Evolutionary conservation across 371 early-diverging fungal species (phyloP), one percentile per base, ranked within the genome.

Genomic region (Rhizopus sp.): DNA sequence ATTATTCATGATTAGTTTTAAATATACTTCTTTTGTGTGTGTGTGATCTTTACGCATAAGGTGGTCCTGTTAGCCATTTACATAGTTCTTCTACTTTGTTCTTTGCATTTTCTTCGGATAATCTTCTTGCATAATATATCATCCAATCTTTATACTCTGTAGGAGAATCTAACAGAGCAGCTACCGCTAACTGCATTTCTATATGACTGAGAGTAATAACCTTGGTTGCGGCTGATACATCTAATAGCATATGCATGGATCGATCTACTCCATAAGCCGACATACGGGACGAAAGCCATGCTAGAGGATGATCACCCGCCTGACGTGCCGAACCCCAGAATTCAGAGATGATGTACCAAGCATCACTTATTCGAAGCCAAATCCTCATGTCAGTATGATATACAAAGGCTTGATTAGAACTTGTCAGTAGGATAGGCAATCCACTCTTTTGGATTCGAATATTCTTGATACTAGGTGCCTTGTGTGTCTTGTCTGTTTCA

Each of bases 281-380:
- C 39, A 66, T 58, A 5, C 64, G 64, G 3, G 55, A 59, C 4
- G 73, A 59, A 73, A 44, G 73, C 42, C 62, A 15, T 41, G 42
- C 42, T 10, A 42, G 16, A 42, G 77, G 77, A 54, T 76, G 38
- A 15, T 55, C 59, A 2, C 13, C 17, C 10, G 5, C 29, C 6
- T 56, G 68, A 3, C n/a, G 29, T 7, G 23, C 78, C 55, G 81
- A 57, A 10, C 76, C 75, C 78, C 74, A 82, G 53, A 83, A 83
- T 34, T 85, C 84, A 1, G 87, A 85, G 0, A 74, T 68, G 33
- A 71, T 76, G 49, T 76, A 86, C 74, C 78, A 77, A 0, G 85
- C 79, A 63, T 91, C 90, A 52, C 76, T 81, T 6, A 93, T 77
- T 16, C 88, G 78, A 37, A 88, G 64, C 94, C 94, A 95, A 9